Evolutionary conservation across 1,284 basidiomycete genomes (phyloP), one percentile per base, ranked within the genome.

Genomic region (Microbotryum lychnidis-dioicae): DNA sequence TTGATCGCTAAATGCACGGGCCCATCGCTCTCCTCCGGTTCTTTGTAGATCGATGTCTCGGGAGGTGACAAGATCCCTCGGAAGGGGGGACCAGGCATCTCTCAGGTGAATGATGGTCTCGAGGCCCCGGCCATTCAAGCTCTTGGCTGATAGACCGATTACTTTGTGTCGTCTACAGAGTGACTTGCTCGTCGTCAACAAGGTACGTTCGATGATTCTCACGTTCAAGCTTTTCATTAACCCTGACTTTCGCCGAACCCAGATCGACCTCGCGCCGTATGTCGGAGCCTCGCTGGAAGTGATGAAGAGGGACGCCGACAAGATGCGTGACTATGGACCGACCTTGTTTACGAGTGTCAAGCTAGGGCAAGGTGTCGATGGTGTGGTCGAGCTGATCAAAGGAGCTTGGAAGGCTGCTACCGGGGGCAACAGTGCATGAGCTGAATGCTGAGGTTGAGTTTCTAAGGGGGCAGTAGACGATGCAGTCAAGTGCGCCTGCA

Each of bases 41-140:
- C 9, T 25, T 21, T 47, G 20, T 33, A 80, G 69, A 82, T 82
- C 62, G 82, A 82, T 66, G 81, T 82, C 10, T 78, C 80, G 79
- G 94, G 94, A 29, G 94, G 94, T 0, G 96, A 98, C 78, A 98
- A 98, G 77, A 94, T 98, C 66, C 94, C 94, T 12, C 81, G 94
- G 56, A 98, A 98, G 79, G 94, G 96, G 7, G 94, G 94, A 1
- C 94, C 94, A 2, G 94, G 94, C 16, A 94, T 97, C 70, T 91
- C 90, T 0, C 77, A 79, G 67, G 73, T 71, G 25, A 42, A 54
- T 46, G 8, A 31, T 31, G 18, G 2, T 14, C 16, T 42, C 6
- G 27, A 50, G 25, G 14, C 14, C 37, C 14, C 37, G 8, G 14
- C 44, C 52, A 37, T 37, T 6, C 21, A 37, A 51, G 33, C 57